phyloP scores from a whole-genome alignment of 1,139 yeast species.

The Candida frijolesensis region DNA sequence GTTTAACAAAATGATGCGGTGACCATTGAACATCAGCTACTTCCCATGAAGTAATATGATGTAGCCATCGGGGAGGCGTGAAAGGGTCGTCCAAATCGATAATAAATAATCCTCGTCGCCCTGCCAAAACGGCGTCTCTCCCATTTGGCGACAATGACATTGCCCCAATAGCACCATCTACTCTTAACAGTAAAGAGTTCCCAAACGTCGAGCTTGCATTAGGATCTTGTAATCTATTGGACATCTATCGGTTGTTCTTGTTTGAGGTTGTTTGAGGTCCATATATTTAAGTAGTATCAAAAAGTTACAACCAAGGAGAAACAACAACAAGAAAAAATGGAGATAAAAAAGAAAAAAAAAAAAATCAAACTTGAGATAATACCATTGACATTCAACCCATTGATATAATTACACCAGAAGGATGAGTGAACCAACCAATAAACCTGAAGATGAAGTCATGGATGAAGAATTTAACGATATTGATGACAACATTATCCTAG shows the following conservation, averaged over 20 bases:
- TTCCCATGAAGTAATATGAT: slow-evolving; percentile 94
- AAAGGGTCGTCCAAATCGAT: slow-evolving; percentile 96
- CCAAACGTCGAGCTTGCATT: slow-evolving; percentile 63
- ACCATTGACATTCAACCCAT: neutral
- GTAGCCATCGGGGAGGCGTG: slow-evolving; percentile 91
- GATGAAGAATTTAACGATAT: slow-evolving; percentile 36
- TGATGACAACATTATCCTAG: slow-evolving; percentile 18
- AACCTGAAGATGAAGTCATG: slow-evolving; percentile 14
- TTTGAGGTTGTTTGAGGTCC: neutral
- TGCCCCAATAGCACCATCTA: slow-evolving; percentile 93
- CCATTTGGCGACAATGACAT: slow-evolving; percentile 93
- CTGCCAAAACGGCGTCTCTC: slow-evolving; percentile 90
- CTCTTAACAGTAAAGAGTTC: slow-evolving; percentile 77
- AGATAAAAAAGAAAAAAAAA: slow-evolving; percentile 3
- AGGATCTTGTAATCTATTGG: slow-evolving; percentile 20
- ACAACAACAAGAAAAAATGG: slow-evolving; percentile 3
- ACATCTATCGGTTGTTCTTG: slow-evolving; percentile 8
- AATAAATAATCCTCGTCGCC: slow-evolving; percentile 81
- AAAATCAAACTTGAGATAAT: neutral
- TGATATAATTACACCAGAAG: neutral
- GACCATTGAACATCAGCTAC: slow-evolving; percentile 99
- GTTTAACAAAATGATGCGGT: slow-evolving; percentile 75
- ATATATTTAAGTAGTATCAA: neutral
- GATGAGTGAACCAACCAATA: slow-evolving; percentile 7
- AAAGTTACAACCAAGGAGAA: slow-evolving; percentile 4